Conservation (phyloP, 192 early-diverging fungal species). For the Spizellomyces sp. region DNA sequence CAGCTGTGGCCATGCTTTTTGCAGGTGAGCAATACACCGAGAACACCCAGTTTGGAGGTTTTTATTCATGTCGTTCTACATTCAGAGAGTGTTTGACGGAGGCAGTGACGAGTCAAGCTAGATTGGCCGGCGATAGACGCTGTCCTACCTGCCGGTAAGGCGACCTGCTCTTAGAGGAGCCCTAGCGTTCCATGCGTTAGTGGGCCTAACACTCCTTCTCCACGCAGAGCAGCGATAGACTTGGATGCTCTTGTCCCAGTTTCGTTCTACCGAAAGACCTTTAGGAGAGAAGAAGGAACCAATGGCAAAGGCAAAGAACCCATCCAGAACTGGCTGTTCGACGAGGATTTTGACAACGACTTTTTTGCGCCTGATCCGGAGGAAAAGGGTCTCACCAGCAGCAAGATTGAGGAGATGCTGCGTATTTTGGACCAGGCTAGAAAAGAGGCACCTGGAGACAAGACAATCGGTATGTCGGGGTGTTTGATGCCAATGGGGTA, state of each 20-base stretch:
- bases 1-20: constrained; percentile 43
- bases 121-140: constrained; percentile 12
- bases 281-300: too few relatives aligned
- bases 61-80: too few relatives aligned
- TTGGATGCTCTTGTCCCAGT: constrained; percentile 2
- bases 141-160: constrained; percentile 39
- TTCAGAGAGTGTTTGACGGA: constrained; percentile 29
- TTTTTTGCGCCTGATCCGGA: constrained; percentile 12
- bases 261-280: not conserved
- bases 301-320: constrained; percentile 10
- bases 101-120: constrained; percentile 10
- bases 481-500: constrained; percentile 1
- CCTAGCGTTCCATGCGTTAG: too few relatives aligned
- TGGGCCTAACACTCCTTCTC: not conserved
- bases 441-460: constrained; percentile 46
- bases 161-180: not conserved
- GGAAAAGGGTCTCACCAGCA: constrained; percentile 19
- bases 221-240: constrained; percentile 16
- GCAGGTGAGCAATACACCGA: not conserved
- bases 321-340: not conserved
- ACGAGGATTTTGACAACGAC: not conserved
- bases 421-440: constrained; percentile 48
- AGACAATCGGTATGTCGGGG: constrained; percentile 22
- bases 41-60: too few relatives aligned
- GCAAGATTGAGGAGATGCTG: constrained; percentile 43